A percentile compares a stretch with the other conserved stretches of the same genome.
These are phyloP conservation scores for Dillenia suffruticosa DNA, from an alignment of 164 flowering plant species.

Conservation along the genomic window DNA sequence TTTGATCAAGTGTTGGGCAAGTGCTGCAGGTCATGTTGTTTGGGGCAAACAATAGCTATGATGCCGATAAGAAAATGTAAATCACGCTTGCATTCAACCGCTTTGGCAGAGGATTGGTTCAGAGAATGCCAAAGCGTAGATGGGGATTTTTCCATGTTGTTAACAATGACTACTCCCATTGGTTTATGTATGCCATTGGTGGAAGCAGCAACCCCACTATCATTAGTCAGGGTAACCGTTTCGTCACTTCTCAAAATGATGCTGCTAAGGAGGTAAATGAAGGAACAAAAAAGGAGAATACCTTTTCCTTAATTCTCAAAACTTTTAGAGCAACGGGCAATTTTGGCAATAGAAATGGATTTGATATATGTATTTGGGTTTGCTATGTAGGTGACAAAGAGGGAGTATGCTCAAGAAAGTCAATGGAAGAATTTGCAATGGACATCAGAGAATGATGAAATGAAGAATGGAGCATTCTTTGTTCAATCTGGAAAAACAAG, in stretches of 20 bases:
- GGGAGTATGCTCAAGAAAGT: conserved; percentile 38
- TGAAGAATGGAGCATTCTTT: conserved; percentile 74
- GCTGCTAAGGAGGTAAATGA: conserved; percentile 56
- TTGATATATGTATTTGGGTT: background rate
- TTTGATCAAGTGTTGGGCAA: too few species aligned
- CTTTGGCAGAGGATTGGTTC: conserved; percentile 70
- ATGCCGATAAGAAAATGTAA: conserved; percentile 54
- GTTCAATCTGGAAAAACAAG: conserved; percentile 31
- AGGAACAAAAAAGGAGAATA: background rate
- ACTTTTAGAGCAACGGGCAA: too few species aligned
- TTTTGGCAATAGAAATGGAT: background rate
- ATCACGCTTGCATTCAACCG: conserved; percentile 81
- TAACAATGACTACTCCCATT: conserved; percentile 87
- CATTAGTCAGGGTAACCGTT: conserved; percentile 84
- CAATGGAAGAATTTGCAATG: conserved; percentile 67
- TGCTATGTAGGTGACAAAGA: conserved; percentile 56
- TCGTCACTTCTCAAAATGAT: conserved; percentile 44
- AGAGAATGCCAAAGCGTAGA: conserved; percentile 90
- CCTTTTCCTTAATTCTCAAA: too few species aligned
- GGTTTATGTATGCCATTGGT: conserved; percentile 91
- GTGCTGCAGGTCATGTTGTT: conserved; percentile 60
- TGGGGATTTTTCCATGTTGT: conserved; percentile 80
- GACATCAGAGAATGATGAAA: conserved; percentile 64
- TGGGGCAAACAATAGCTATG: conserved; percentile 48
- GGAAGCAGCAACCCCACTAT: conserved; percentile 82